Percentiles rank a stretch among this genome's conserved stretches.
Conservation (phyloP, 2,329 filamentous ascomycete genomes). For the Myrmaecium sp. region DNA sequence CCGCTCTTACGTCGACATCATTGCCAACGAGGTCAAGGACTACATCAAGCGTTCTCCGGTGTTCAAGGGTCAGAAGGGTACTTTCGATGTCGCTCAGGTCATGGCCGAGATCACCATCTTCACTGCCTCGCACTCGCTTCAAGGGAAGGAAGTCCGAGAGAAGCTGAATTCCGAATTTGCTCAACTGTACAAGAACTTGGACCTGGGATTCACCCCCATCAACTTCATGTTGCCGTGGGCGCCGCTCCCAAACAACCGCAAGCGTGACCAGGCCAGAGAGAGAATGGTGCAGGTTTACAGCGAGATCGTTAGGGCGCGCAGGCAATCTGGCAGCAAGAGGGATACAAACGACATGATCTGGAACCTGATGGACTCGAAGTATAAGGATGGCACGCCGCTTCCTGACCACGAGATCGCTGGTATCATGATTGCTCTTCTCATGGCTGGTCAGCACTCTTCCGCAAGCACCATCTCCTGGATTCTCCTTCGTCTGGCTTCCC, state of each 20-base stretch:
- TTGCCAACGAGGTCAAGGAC: constrained; percentile 54
- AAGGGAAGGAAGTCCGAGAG: constrained; percentile 67
- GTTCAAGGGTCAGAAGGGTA: constrained; percentile 53
- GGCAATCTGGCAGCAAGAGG: constrained; percentile 33
- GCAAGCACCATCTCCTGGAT: constrained; percentile 77
- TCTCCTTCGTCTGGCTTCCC: constrained; percentile 59
- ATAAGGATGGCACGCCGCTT: constrained; percentile 67
- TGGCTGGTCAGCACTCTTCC: constrained; percentile 83
- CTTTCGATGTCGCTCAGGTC: constrained; percentile 53
- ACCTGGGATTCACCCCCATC: constrained; percentile 76
- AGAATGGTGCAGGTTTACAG: constrained; percentile 72
- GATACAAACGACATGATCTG: constrained; percentile 66
- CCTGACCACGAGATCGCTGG: constrained; percentile 74
- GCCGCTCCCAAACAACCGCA: constrained; percentile 74
- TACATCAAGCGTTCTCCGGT: constrained; percentile 51
- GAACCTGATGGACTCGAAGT: constrained; percentile 70
- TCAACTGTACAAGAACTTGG: constrained; percentile 70
- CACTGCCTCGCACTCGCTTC: constrained; percentile 70
- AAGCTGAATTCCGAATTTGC: constrained; percentile 70
- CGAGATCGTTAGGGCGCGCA: constrained; percentile 61
- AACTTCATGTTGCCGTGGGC: constrained; percentile 87
- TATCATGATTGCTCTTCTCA: constrained; percentile 87
- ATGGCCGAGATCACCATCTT: constrained; percentile 84
- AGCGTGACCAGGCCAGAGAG: constrained; percentile 60
- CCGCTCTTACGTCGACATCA: constrained; percentile 63